phyloP scores from a whole-genome alignment of 2,329 filamentous ascomycete genomes.

The Hymenoscyphus salicellus region DNA sequence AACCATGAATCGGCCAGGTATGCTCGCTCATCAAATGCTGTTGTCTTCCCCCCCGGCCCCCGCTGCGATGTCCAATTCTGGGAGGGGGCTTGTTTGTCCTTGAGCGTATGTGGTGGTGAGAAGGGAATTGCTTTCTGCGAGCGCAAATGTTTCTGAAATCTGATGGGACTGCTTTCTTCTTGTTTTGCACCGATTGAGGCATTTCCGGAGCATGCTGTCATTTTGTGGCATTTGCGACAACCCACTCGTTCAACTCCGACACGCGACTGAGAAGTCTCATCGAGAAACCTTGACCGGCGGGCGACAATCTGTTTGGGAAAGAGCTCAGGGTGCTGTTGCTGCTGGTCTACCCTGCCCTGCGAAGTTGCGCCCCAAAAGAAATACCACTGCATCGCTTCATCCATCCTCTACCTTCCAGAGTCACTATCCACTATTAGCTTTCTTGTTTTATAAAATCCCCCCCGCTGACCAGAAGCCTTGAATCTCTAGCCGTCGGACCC shows the following conservation, averaged over 20 bases:
- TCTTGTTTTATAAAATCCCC: not conserved
- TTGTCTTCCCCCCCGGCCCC: slow-evolving; percentile 29
- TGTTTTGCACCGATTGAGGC: not conserved
- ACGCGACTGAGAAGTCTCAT: slow-evolving; percentile 3
- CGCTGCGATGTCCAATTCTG: slow-evolving; percentile 21
- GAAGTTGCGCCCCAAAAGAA: not conserved
- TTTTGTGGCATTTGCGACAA: not conserved
- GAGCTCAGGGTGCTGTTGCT: not conserved
- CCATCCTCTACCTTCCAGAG: not conserved
- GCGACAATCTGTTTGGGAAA: not conserved
- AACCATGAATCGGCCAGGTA: slow-evolving; percentile 38
- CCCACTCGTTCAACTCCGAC: not conserved
- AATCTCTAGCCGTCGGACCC: slow-evolving; percentile 46
- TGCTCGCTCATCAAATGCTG: slow-evolving; percentile 23
- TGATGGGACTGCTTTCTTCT: not conserved
- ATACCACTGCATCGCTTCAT: not conserved
- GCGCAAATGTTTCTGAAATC: not conserved
- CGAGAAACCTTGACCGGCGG: not conserved
- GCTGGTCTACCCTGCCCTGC: not conserved
- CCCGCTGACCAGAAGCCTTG: slow-evolving; percentile 22
- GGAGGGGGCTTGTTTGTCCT: slow-evolving; percentile 7
- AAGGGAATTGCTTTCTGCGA: not conserved
- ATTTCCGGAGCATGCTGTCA: not conserved
- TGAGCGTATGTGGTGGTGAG: not conserved
- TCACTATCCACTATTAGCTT: not conserved